Base-by-base conservation (phyloP, 495 filamentous ascomycete genomes). In the Aspergillus wentii region DNA sequence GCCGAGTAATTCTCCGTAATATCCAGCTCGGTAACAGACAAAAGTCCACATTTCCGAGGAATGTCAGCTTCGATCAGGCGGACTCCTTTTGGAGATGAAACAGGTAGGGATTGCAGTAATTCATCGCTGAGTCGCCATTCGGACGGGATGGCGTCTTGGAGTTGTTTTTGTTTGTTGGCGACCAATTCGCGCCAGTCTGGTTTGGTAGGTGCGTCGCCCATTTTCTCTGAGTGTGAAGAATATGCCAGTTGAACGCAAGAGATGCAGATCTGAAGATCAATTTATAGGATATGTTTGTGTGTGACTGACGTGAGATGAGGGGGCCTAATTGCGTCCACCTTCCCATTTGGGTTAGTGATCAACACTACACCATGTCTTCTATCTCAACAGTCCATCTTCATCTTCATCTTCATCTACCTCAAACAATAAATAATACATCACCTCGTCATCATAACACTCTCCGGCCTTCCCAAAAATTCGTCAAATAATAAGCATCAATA, bases 1-100 rank as follows among this genome's bases (percentile, higher is more conserved):
- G 76, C 78, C 44, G 73, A 60, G 38, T 61, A 52, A 1, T 57
- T 51, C 33, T 78, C 76, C 3, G 78, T 80, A 20, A 83, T 78
- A 5, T 54, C 44, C 0, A 80, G 40, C 43, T 83, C 76, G 2
- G 59, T 44, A 0, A 46, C 17, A 8, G 52, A 66, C n/a, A 84
- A 49, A 3, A 82, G 46, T 1, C 67, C 69, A 25, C 58, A 64
- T 4, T 44, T 37, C 3, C 51, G 41, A 9, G 73, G 68, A 15
- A 66, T 41, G 29, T 61, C 52, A n/a, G n/a, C n/a, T n/a, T n/a
- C n/a, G n/a, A n/a, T n/a, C 15, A 69, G 48, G 8, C 68, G 53
- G 34, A 61, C 58, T 5, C 17, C 20, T 0, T 7, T 21, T 3
- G 28, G 27, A 5, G 43, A 14, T 1, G 40, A 41, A 13, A 33